Evolutionary conservation across 129 eudicot species (phyloP).

Genomic region (Lactuca saligna): DNA sequence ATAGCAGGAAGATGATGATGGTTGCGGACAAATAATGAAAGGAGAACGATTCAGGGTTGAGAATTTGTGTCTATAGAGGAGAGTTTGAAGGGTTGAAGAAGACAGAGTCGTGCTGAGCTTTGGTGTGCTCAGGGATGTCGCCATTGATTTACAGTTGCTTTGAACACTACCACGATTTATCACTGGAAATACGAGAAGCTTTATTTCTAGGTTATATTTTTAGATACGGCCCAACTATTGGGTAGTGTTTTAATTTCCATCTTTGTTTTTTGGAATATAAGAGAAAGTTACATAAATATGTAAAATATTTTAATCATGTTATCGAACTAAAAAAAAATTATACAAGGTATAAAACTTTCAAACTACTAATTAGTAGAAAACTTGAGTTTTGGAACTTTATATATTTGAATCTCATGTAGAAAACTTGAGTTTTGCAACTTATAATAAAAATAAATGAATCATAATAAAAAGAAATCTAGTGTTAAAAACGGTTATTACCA

Average conservation of each 20-base stretch:
- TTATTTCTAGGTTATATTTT: constrained; percentile 18
- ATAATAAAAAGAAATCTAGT: too few species aligned
- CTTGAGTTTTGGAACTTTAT: not conserved
- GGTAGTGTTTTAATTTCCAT: not conserved
- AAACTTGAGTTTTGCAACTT: too few species aligned
- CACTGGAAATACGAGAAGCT: constrained; percentile 6
- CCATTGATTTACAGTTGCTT: constrained; percentile 32
- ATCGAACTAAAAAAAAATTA: too few species aligned
- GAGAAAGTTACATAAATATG: too few species aligned
- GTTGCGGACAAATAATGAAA: constrained; percentile 32
- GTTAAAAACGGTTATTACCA: too few species aligned
- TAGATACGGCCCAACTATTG: too few species aligned
- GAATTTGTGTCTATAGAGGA: constrained; percentile 28
- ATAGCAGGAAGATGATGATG: constrained; percentile 19
- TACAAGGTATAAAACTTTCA: not conserved
- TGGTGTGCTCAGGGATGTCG: constrained; percentile 63
- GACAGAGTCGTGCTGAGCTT: constrained; percentile 49
- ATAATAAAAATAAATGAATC: too few species aligned
- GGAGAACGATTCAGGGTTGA: constrained; percentile 29
- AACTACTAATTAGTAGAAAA: not conserved
- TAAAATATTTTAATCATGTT: too few species aligned
- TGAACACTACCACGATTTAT: not conserved
- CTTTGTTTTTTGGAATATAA: not conserved
- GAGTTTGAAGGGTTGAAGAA: constrained; percentile 48
- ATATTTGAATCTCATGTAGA: too few species aligned